Base-by-base conservation (phyloP, 2,329 filamentous ascomycete genomes). In the Cercospora zeae-maydis region DNA sequence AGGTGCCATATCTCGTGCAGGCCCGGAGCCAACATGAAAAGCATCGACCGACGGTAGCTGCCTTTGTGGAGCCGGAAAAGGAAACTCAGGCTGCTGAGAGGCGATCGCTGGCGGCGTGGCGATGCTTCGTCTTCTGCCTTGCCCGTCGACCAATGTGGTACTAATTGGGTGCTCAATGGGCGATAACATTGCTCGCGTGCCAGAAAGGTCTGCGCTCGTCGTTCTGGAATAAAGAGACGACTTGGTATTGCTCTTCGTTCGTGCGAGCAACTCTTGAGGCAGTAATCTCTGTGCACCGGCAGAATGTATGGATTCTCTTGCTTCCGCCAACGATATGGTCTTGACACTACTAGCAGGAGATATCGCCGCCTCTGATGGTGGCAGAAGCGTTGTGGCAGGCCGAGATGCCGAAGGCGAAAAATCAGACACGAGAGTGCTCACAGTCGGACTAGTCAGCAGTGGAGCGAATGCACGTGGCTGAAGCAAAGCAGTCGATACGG, bases 231-330 rank as follows among this genome's bases (percentile, higher is more conserved):
- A 67, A 8, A 67, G 65, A 10, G 66, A 65, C 5, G 69, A 71
- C 52, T 63, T 56, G 1, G 58, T 56, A 19, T 59, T 67, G 16
- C 55, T 66, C 31, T 64, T 42, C 1, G 54, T 65, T 61, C 67
- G 70, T 21, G 70, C 72, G 21, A 70, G 68, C 6, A 72, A 60
- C 60, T 75, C 73, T 60, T 75, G 72, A 7, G 73, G 73, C n/a
- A 75, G 65, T 13, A 75, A 57, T 34, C 66, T 70, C 1, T 69
- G 65, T 10, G 68, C 68, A 11, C 71, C 71, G 10, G 70, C 70
- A 11, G 69, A 71, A n/a, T 70, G 58, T 21, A 68, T 49, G 5
- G 65, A 54, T 27, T 65, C 63, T 53, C 69, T 72, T 4, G 70
- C 72, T 62, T 72, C 66, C 37, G 70, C 67, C 4, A 74, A 60